Evolutionary conservation across 129 eudicot species (phyloP), one percentile per base, ranked within the genome.

Genomic region (Sambucus nigra): DNA sequence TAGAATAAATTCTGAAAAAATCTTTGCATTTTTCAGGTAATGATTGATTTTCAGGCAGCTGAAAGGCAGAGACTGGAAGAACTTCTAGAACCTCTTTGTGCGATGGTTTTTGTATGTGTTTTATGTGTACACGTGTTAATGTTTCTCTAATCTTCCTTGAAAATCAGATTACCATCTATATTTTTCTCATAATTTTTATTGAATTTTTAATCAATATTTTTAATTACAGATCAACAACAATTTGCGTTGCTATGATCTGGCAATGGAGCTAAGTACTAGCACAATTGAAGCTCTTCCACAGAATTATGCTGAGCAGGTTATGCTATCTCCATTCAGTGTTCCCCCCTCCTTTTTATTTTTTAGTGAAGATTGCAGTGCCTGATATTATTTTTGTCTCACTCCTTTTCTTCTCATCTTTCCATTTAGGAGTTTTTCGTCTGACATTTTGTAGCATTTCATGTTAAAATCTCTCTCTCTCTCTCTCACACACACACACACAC

Each of bases 1-100:
- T 53, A 16, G 67, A n/a, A n/a, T 41, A 45, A 33, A 58, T 42
- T 40, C 26, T 65, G 29, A 53, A 33, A 25, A 50, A 32, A 63
- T 40, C 48, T 32, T 66, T 48, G 54, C 48, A 47, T 32, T 47
- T 45, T 42, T 40, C 67, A 91, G 99, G 99, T 91, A 25, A 86
- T 91, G 99, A 67, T 76, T 61, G 95, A 91, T 85, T 85, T 91
- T 66, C 99, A 91, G 82, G 94, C 76, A 28, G 95, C 99, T 68
- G 66, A 86, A 71, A 86, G 68, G 76, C 73, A 86, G 86, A 79
- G 86, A 65, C 69, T 91, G 57, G 95, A 79, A 51, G 99, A 82
- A 74, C 95, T 95, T 67, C 56, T 91, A 47, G 99, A 91, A 80
- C 82, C 94, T 25, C 38, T 91, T 31, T 86, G 99, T 76, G 99